A percentile compares a stretch with the other conserved stretches of the same genome.
These are phyloP conservation scores for Beauveria sp. DNA, from an alignment of 2,329 filamentous ascomycete species.

Conservation along the genomic window DNA sequence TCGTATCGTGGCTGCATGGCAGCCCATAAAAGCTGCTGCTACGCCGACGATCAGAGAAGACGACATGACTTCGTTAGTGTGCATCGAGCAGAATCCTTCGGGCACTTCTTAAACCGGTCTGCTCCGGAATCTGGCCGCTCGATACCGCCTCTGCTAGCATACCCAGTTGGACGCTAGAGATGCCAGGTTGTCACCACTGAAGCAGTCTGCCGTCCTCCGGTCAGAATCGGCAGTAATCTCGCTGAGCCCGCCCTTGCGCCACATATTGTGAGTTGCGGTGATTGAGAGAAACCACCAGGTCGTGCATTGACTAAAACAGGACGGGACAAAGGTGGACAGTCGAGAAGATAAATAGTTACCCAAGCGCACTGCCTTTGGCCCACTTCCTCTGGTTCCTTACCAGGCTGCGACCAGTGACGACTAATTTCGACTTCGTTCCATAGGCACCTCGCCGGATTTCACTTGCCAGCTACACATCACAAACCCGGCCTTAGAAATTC, in stretches of 20 bases:
- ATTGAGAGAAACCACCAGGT: background rate
- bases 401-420: constrained; percentile 10
- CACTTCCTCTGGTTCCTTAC: constrained; percentile 2
- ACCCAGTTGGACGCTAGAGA: background rate
- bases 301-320: constrained; percentile 1
- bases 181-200: background rate
- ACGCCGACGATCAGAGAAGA: background rate
- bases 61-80: background rate
- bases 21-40: background rate
- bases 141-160: background rate
- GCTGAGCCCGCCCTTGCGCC: background rate
- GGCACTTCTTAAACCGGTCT: background rate
- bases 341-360: constrained; percentile 1
- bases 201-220: background rate
- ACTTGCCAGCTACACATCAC: constrained; percentile 3
- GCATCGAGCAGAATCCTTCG: background rate
- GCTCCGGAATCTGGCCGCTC: background rate
- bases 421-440: constrained; percentile 12
- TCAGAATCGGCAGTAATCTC: background rate
- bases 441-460: background rate
- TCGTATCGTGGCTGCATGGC: constrained; percentile 3
- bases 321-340: background rate
- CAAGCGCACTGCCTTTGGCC: constrained; percentile 1
- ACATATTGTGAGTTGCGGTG: background rate
- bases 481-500: background rate